Base-by-base conservation (phyloP, 495 filamentous ascomycete genomes). In the Evernia prunastri region DNA sequence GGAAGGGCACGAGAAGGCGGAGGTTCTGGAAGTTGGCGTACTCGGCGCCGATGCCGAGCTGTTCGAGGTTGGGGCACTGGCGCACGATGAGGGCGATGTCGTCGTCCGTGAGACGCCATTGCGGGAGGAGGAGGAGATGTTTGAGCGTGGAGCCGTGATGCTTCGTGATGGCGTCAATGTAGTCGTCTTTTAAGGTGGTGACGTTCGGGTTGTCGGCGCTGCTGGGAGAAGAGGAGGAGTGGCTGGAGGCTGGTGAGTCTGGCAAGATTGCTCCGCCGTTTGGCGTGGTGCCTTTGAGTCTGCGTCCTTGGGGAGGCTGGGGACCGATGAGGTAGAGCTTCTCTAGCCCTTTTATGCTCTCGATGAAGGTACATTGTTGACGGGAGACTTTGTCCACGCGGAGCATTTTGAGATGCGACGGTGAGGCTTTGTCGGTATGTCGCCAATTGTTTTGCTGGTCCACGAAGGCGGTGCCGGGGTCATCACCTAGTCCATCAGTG, bases 51-150 rank as follows among this genome's bases (percentile, higher is more conserved):
- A 82, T 69, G 43, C 71, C 78, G 12, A 87, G 71, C 67, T 87
- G 83, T 65, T 87, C 83, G 25, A 86, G 70, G 58, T 86, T 80
- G 5, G 82, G 84, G 64, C 83, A 85, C 31, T 68, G 71, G 45
- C 80, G 78, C 18, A 83, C 79, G 33, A 87, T 71, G 13, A 76
- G 77, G 6, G 76, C 77, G 42, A 87, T 72, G 42, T 79, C 77
- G 40, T 73, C 72, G 23, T 74, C 71, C 35, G 76, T 77, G 2
- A 87, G 76, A 18, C 75, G 73, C 84, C 83, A 87, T 45, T 77
- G 77, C 12, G 83, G 78, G n/a, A 77, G 76, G 6, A 87, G 77
- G 5, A 86, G 73, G 11, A 87, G 80, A 59, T 84, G 81, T 37
- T 76, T 78, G 27, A 87, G 69, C 8, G 76, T 80, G n/a, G 72